A percentile compares a stretch with the other conserved stretches of the same genome.
Evolutionary conservation across 1,139 yeast genomes (phyloP).

Genomic region (Zygoascus hellenicus): DNA sequence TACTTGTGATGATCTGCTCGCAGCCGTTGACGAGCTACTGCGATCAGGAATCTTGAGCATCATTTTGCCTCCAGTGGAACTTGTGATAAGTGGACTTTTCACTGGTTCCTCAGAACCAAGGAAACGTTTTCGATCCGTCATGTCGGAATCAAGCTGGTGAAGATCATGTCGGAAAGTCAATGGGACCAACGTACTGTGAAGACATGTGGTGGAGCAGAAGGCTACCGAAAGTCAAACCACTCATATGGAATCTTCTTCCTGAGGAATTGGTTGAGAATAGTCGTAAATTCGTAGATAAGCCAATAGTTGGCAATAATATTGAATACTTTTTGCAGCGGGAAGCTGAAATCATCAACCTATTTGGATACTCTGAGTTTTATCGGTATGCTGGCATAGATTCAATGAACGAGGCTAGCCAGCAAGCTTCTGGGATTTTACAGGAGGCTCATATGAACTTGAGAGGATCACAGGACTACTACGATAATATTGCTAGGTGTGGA

Average conservation of each 20-base stretch:
- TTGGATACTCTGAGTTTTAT: constrained; percentile 3
- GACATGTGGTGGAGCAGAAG: not conserved
- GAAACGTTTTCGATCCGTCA: constrained; percentile 2
- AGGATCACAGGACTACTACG: not conserved
- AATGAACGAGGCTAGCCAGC: not conserved
- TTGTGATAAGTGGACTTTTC: constrained; percentile 13
- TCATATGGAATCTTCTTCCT: constrained; percentile 6
- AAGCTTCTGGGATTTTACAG: not conserved
- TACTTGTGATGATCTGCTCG: not conserved
- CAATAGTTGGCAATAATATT: too few relatives aligned
- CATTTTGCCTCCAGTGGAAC: constrained; percentile 20
- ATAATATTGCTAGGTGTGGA: not conserved
- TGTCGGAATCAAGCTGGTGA: not conserved
- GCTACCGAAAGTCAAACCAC: not conserved
- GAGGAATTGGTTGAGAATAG: not conserved
- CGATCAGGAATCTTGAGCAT: constrained; percentile 12
- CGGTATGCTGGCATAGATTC: constrained; percentile 2
- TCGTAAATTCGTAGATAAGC: not conserved
- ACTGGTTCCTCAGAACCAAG: not conserved
- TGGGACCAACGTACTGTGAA: not conserved
- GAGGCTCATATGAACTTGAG: not conserved
- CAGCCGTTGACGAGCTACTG: not conserved
- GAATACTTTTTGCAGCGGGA: too few relatives aligned
- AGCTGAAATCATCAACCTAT: not conserved
- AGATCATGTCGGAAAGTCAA: too few relatives aligned